Conservation (phyloP, 1,284 basidiomycete genomes). For the Vanrija pseudolonga region DNA sequence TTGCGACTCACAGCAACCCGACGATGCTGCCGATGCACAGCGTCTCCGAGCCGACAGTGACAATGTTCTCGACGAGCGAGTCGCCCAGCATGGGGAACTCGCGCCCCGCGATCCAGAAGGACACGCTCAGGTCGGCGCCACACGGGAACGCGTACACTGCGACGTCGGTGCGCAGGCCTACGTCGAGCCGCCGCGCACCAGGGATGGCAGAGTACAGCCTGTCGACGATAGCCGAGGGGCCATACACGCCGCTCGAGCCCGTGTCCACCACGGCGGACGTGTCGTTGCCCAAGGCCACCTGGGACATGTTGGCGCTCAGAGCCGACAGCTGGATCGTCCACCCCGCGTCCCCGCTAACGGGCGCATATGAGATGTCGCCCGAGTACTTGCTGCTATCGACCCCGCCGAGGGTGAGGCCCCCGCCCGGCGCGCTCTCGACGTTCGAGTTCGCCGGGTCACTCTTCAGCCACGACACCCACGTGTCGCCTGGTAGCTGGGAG, state of each 20-base stretch:
- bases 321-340: slow-evolving; percentile 53
- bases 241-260: slow-evolving; percentile 86
- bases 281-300: slow-evolving; percentile 48
- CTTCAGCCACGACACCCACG: neutral
- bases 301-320: slow-evolving; percentile 38
- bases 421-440: neutral
- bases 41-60: too few species aligned
- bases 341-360: too few species aligned
- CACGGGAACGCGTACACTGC: too few species aligned
- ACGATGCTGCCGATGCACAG: too few species aligned
- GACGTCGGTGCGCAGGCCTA: too few species aligned
- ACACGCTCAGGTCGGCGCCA: too few species aligned
- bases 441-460: neutral
- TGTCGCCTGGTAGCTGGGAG: neutral
- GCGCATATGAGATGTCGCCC: slow-evolving; percentile 67
- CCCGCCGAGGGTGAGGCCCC: neutral
- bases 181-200: slow-evolving; percentile 49
- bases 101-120: too few species aligned
- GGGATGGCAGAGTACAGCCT: slow-evolving; percentile 73
- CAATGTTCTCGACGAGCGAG: too few species aligned
- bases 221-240: slow-evolving; percentile 62
- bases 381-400: slow-evolving; percentile 55
- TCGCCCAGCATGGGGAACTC: too few species aligned
- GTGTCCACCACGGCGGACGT: slow-evolving; percentile 53
- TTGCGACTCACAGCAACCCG: too few species aligned